A percentile compares a stretch with the other conserved stretches of the same genome.
phyloP scores from a whole-genome alignment of 2,329 filamentous ascomycete genomes.

The Simplicillium aogashimaense region DNA sequence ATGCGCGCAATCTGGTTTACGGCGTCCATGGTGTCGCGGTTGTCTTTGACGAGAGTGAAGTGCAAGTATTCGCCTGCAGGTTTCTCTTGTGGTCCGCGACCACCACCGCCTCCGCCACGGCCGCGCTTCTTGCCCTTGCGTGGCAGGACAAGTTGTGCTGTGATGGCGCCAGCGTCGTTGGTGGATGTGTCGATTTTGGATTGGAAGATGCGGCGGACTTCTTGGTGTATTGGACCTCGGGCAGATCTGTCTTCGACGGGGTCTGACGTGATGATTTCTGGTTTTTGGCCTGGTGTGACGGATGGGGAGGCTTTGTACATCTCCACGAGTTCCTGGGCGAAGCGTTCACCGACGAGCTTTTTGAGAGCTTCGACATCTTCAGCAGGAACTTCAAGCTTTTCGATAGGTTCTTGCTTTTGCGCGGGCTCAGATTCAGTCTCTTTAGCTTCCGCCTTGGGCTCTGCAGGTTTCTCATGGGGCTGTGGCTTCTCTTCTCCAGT shows the following conservation, averaged over 20 bases:
- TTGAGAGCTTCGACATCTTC: conserved; percentile 25
- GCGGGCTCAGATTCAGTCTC: conserved; percentile 10
- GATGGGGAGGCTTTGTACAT: conserved; percentile 28
- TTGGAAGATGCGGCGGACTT: conserved; percentile 71
- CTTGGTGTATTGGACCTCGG: conserved; percentile 40
- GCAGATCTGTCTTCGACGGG: conserved; percentile 32
- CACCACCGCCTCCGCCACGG: conserved; percentile 8
- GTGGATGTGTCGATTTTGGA: conserved; percentile 70
- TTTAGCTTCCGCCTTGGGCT: conserved; percentile 8
- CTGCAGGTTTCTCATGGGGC: conserved; percentile 10
- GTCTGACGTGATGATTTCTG: conserved; percentile 26
- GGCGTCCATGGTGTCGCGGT: conserved; percentile 92
- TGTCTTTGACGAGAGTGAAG: conserved; percentile 92
- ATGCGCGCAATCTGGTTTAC: conserved; percentile 66
- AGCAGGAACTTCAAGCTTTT: conserved; percentile 16
- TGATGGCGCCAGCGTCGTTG: conserved; percentile 43
- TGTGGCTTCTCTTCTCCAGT: conserved; percentile 10
- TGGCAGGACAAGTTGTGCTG: conserved; percentile 54
- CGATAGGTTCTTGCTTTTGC: conserved; percentile 10
- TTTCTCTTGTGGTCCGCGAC: conserved; percentile 17
- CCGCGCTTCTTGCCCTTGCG: conserved; percentile 19
- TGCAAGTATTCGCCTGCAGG: conserved; percentile 67
- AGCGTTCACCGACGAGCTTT: conserved; percentile 26
- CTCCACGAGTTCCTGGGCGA: conserved; percentile 28
- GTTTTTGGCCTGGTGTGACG: conserved; percentile 14